phyloP scores from a whole-genome alignment of 164 flowering plant species.

The Pachysandra terminalis region DNA sequence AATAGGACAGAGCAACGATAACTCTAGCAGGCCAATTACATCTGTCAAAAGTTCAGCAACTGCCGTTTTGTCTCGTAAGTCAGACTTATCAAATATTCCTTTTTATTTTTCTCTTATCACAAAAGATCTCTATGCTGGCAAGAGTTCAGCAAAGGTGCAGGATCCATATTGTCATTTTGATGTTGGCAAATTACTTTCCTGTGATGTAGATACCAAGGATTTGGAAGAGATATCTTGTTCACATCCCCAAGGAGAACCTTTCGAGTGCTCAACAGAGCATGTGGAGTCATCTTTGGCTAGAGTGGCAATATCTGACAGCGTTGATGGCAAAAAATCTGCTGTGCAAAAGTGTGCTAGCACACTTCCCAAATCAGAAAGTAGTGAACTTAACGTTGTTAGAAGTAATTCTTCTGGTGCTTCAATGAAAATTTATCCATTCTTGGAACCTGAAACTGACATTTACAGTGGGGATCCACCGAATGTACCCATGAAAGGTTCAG shows the following conservation, averaged over 20 bases:
- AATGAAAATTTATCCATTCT: constrained; percentile 18
- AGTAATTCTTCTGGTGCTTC: constrained; percentile 20
- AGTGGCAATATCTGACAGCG: constrained; percentile 6
- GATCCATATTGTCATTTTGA: constrained; percentile 7
- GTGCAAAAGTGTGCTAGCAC: background rate
- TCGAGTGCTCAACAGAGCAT: constrained; percentile 15
- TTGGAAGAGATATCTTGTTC: constrained; percentile 20
- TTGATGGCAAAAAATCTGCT: constrained; percentile 16
- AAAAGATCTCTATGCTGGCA: constrained; percentile 17
- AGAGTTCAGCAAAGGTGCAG: constrained; percentile 17
- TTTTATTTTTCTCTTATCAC: constrained; percentile 18
- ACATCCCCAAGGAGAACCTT: constrained; percentile 12
- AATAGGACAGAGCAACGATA: constrained; percentile 14
- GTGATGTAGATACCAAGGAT: constrained; percentile 15
- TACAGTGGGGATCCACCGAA: constrained; percentile 18
- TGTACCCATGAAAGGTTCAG: constrained; percentile 25
- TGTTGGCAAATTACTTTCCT: constrained; percentile 11
- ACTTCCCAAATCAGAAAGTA: constrained; percentile 4
- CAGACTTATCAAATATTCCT: background rate
- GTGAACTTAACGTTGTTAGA: constrained; percentile 7
- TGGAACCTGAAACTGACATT: constrained; percentile 26
- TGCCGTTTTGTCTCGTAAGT: constrained; percentile 10
- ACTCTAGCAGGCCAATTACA: constrained; percentile 6
- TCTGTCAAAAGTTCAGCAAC: constrained; percentile 3
- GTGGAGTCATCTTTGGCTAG: constrained; percentile 12